A percentile compares a stretch with the other conserved stretches of the same genome.
Conservation (phyloP, 495 filamentous ascomycete genomes). For the Trichoderma asperelloides region DNA sequence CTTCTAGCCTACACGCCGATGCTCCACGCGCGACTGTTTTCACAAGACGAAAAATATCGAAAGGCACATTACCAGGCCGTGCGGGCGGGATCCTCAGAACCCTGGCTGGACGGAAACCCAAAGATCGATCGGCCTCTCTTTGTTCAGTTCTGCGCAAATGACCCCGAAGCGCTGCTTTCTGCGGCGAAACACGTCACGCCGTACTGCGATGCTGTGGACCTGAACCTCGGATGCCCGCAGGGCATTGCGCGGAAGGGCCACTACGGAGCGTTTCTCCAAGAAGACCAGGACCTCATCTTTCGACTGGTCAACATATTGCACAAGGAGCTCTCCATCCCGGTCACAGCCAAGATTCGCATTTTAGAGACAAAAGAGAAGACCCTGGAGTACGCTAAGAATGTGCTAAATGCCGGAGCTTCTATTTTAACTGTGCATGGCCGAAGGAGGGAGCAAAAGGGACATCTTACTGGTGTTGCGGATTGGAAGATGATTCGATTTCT, state of each 20-base stretch:
- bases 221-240: slow-evolving; percentile 97
- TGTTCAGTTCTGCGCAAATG: slow-evolving; percentile 95
- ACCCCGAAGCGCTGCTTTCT: slow-evolving; percentile 63
- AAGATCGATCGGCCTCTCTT: slow-evolving; percentile 75
- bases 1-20: slow-evolving; percentile 87
- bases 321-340: slow-evolving; percentile 59
- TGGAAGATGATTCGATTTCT: slow-evolving; percentile 79
- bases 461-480: slow-evolving; percentile 88
- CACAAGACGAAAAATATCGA: slow-evolving; percentile 65
- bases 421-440: slow-evolving; percentile 90
- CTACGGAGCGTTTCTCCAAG: slow-evolving; percentile 92
- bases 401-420: slow-evolving; percentile 81
- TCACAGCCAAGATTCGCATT: slow-evolving; percentile 93
- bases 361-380: slow-evolving; percentile 80
- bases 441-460: slow-evolving; percentile 85
- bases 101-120: slow-evolving; percentile 79
- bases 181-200: slow-evolving; percentile 70
- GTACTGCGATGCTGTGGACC: slow-evolving; percentile 88
- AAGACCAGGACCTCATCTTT: slow-evolving; percentile 78
- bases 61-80: slow-evolving; percentile 57
- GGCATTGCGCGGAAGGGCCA: slow-evolving; percentile 84
- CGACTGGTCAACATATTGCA: slow-evolving; percentile 71
- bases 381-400: slow-evolving; percentile 80
- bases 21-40: slow-evolving; percentile 84
- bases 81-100: slow-evolving; percentile 14